These are phyloP conservation scores for Exutisphaerella laricina DNA, from an alignment of 2,329 filamentous ascomycete species.

Conservation along the genomic window DNA sequence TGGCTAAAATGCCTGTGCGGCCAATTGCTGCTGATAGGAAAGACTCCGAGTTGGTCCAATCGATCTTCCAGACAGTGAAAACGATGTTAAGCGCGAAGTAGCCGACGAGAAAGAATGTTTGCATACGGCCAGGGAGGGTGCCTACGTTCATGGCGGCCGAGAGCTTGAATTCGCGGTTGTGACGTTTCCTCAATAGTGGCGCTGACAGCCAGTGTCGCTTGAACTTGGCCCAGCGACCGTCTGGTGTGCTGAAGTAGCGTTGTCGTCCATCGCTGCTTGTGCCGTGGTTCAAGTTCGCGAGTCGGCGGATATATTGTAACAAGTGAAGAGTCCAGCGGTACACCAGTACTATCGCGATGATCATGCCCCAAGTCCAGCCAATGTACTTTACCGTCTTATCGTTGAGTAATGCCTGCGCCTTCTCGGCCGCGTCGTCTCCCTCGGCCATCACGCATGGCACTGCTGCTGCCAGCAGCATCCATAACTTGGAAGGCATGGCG, in stretches of 20 bases:
- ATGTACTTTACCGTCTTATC: conserved; percentile 32
- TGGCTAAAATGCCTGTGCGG: conserved; percentile 63
- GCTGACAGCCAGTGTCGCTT: conserved; percentile 45
- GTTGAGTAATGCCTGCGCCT: conserved; percentile 22
- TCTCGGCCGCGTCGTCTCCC: conserved; percentile 12
- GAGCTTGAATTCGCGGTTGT: conserved; percentile 49
- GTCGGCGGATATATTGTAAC: conserved; percentile 63
- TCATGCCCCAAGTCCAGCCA: conserved; percentile 51
- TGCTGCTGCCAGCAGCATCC: conserved; percentile 17
- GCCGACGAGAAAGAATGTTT: conserved; percentile 43
- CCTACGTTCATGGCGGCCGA: conserved; percentile 46
- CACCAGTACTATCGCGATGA: conserved; percentile 58
- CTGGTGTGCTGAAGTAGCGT: conserved; percentile 66
- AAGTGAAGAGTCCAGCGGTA: conserved; percentile 61
- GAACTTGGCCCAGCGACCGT: conserved; percentile 42
- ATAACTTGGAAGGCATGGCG: conserved; percentile 1
- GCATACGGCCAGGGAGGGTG: conserved; percentile 45
- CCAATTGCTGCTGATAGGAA: conserved; percentile 62
- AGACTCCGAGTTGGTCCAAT: conserved; percentile 60
- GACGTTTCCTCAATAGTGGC: conserved; percentile 43
- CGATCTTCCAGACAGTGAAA: conserved; percentile 50
- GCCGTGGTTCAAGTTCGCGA: conserved; percentile 72
- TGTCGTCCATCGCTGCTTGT: conserved; percentile 50
- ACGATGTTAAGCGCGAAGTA: conserved; percentile 47
- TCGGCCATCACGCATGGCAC: conserved; percentile 10